Conservation (phyloP, 192 early-diverging fungal genomes). For the Piromyces finnis region DNA sequence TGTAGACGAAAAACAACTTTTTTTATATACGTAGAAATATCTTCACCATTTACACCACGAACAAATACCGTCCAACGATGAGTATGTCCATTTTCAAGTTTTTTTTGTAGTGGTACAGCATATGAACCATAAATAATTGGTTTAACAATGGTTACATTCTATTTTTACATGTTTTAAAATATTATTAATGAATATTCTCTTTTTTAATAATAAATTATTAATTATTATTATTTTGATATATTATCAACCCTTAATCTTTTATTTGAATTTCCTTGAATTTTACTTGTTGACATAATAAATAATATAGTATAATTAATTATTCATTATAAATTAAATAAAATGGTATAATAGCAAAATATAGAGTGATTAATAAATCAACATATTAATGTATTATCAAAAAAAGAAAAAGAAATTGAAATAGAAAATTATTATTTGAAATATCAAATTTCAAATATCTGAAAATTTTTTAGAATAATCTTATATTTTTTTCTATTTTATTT, state of each 20-base stretch:
- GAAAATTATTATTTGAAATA: too few relatives aligned
- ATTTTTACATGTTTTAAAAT: not conserved
- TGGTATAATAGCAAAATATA: too few relatives aligned
- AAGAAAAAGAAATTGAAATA: too few relatives aligned
- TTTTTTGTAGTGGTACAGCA: not conserved
- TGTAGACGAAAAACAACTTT: conserved; percentile 90
- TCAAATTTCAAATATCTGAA: too few relatives aligned
- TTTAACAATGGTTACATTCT: not conserved
- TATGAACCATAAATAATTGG: not conserved
- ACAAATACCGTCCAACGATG: conserved; percentile 92
- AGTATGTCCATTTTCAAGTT: conserved; percentile 65
- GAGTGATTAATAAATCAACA: too few relatives aligned
- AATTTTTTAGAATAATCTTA: too few relatives aligned
- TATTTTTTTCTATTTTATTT: too few relatives aligned
- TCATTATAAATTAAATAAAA: not conserved
- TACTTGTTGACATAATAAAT: not conserved
- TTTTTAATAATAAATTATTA: too few relatives aligned
- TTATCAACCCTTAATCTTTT: not conserved
- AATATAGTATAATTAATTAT: too few relatives aligned
- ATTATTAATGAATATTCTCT: too few relatives aligned
- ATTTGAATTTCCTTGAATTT: not conserved
- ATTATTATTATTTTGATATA: not conserved
- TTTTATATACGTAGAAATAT: conserved; percentile 66
- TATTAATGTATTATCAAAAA: too few relatives aligned
- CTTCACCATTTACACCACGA: conserved; percentile 66